Base-by-base conservation (phyloP, 371 early-diverging fungal species). In the Mucor irregularis region DNA sequence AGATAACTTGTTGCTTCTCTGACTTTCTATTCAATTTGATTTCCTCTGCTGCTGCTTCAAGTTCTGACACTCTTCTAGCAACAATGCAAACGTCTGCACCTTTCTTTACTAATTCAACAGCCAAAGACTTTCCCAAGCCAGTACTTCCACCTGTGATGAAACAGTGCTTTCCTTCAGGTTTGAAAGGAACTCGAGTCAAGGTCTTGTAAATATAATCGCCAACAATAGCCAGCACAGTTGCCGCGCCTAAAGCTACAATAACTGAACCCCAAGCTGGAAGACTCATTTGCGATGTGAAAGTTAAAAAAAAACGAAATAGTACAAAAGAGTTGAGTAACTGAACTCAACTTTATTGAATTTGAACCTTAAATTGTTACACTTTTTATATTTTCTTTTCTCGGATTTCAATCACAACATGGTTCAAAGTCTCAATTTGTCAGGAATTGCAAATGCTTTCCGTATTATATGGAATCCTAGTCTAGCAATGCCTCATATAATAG, bases 81-180 rank as follows among this genome's bases (percentile, higher is more conserved):
- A 92, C 84, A 48, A 97, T 88, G n/a, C 94, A 92, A 1, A 98
- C 90, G 63, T 90, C 79, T 11, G 93, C 94, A 4, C 96, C 95
- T 29, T 68, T 73, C 28, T 78, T 78, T 8, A 83, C 90, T 44
- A 95, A 66, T 24, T 84, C 74, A 31, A 85, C 71, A 14, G 95
- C 96, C 4, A 97, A 58, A 4, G 86, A 81, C 52, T 88, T 83
- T 25, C 99, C 99, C 17, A 97, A 81, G 1, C 99, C 99, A 24
- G 89, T 86, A 59, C 94, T 94, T 56, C 94, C 98, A 49, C 99
- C 99, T 0, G 97, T 93, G 31, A 99, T 81, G 56, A 95, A 89
- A 44, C 90, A 86, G 68, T 90, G 91, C 68, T 87, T 76, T n/a
- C 71, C 70, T 8, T 65, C 66, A 14, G 76, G 73, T 25, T 58